phyloP scores from a whole-genome alignment of 108 stramenopile species.

The Chaetoceros tenuissimus region DNA sequence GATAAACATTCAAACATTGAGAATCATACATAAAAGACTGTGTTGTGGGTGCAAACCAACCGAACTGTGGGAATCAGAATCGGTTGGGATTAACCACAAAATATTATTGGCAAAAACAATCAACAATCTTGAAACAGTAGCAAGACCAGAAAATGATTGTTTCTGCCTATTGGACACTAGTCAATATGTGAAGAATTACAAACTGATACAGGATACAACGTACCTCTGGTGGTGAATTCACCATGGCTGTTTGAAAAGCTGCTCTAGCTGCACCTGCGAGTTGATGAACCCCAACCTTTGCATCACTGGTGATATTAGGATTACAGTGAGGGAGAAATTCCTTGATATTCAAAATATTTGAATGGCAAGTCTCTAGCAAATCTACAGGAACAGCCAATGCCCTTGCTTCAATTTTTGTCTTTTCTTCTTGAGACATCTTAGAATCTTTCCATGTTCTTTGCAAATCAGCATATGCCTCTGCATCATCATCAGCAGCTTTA shows the following conservation, averaged over 20 bases:
- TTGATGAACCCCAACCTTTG: conserved; percentile 72
- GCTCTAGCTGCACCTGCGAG: conserved; percentile 71
- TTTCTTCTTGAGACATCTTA: conserved; percentile 42
- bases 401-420: conserved; percentile 40
- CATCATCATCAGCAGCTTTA: conserved; percentile 60
- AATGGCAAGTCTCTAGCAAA: conserved; percentile 52
- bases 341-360: conserved; percentile 37
- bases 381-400: conserved; percentile 49
- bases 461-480: conserved; percentile 53
- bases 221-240: conserved; percentile 46
- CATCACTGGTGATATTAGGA: conserved; percentile 65
- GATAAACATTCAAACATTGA: neutral
- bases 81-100: neutral
- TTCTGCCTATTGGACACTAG: neutral
- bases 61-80: neutral
- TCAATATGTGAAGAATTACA: neutral
- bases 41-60: neutral
- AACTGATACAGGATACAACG: neutral
- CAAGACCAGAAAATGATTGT: neutral
- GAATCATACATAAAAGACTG: neutral
- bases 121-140: neutral
- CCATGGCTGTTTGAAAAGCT: conserved; percentile 70
- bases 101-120: neutral
- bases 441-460: conserved; percentile 71
- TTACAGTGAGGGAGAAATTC: conserved; percentile 71